Base-by-base conservation (phyloP, 306 rosid species). In the Trifolium fragiferum region DNA sequence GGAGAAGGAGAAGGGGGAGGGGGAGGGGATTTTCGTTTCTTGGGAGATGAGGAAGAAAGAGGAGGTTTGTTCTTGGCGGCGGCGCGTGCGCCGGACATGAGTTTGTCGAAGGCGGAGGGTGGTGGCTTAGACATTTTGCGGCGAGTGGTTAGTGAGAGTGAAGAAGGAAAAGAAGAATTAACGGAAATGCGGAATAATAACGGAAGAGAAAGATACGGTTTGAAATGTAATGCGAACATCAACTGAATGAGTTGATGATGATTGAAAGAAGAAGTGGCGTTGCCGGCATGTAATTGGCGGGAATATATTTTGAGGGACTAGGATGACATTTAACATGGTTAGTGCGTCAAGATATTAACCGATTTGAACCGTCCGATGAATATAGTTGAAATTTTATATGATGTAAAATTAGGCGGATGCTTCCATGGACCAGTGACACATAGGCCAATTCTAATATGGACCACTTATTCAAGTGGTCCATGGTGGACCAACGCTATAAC, bases 31-130 rank as follows among this genome's bases (percentile, higher is more conserved):
- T 93, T 90, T 50, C 93, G 82, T 67, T 93, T 90, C 73, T 74
- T 80, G 75, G 89, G 84, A 44, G 92, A 74, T 8, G 90, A 16
- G 18, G 87, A 10, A 0, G 44, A 20, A 0, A 46, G 84, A 1
- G 43, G 87, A 60, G 85, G 72, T 37, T 84, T 83, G 65, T 90
- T 90, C 84, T 85, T 90, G 38, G 83, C 83, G 66, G 91, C 87
- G 59, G 91, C 96, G 18, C 97, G 93, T 19, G 98, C 92, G 49
- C 82, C 86, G 64, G 92, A 88, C 97, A 91, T 93, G 16, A 93
- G 91, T 0, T 83, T 86, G 38, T 89, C 97, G 81, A 89, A 93
- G 69, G 98, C 97, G 47, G 89, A 83, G 62, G 89, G 93, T 2
- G 35, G 92, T 5, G 47, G 76, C 27, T 85, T 82, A 5, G 96